A percentile compares a stretch with the other conserved stretches of the same genome.
phyloP scores from a whole-genome alignment of 2,329 filamentous ascomycete genomes.

The Aureobasidium namibiae region DNA sequence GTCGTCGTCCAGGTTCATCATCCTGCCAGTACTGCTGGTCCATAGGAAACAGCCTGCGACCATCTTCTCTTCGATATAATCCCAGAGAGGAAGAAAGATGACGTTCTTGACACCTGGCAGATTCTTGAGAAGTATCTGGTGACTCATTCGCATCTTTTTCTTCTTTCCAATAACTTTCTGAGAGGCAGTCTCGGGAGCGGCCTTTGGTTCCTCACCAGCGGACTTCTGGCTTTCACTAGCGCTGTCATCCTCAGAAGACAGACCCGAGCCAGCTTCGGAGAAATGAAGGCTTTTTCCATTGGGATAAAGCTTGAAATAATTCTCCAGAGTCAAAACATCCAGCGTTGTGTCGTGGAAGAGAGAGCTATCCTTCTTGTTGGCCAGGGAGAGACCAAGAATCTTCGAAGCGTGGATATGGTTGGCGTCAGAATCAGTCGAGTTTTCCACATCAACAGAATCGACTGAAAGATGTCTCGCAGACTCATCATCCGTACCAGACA shows the following conservation, averaged over 20 bases:
- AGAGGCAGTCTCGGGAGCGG: conserved; percentile 9
- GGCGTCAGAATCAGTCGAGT: conserved; percentile 12
- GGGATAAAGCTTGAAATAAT: conserved; percentile 22
- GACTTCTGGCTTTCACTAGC: conserved; percentile 10
- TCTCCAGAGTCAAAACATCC: conserved; percentile 19
- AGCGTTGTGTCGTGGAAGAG: conserved; percentile 8
- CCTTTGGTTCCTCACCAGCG: background rate
- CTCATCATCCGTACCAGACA: conserved; percentile 5
- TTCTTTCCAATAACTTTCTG: conserved; percentile 15
- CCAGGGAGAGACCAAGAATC: conserved; percentile 11
- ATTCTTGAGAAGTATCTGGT: conserved; percentile 31
- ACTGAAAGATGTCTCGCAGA: background rate
- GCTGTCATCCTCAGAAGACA: conserved; percentile 22
- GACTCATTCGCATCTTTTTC: conserved; percentile 28
- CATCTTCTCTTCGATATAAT: conserved; percentile 35
- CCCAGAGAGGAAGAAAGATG: conserved; percentile 45
- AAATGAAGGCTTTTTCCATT: conserved; percentile 23
- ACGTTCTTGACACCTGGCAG: conserved; percentile 25
- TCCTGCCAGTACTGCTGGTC: conserved; percentile 32
- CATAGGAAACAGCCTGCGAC: conserved; percentile 28
- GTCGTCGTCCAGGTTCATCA: conserved; percentile 27
- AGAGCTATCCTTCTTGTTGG: conserved; percentile 1
- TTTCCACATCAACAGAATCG: background rate
- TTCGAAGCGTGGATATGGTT: background rate
- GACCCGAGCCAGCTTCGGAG: conserved; percentile 17